Evolutionary conservation across 2,329 filamentous ascomycete species (phyloP), one percentile per base, ranked within the genome.

Genomic region (Colletotrichum nymphaeae): DNA sequence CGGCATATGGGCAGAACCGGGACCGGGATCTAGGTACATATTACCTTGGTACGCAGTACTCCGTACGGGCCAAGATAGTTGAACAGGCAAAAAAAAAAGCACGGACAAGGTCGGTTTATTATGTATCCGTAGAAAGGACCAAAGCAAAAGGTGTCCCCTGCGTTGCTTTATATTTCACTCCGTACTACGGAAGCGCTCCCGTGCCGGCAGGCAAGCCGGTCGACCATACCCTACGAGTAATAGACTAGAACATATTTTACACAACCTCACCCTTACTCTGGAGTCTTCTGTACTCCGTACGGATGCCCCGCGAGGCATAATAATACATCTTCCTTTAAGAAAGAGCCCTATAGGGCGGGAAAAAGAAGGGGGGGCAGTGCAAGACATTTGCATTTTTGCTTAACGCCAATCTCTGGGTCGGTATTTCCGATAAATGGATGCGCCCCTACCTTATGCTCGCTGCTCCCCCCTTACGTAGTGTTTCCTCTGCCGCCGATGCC

Each of bases 281-380:
- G 32, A 35, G 32, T 35, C 32, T 35, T 12, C 32, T 35, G 32
- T 35, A 35, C 19, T 19, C 42, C 16, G 42, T 16, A 46, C 16
- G 42, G 42, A 46, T 46, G 16, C 42, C 42, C 42, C 42, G 55
- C 55, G 26, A 32, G 55, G 28, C 19, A 12, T 57, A 30, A 32
- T 57, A 57, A 16, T 28, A 57, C 8, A 30, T 26, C n/a, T 24
- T 55, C 11, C 16, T 22, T 16, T 16, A 42, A 16, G 8, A 28
- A 37, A 19, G 28, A 53, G 58, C 58, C 49, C 22, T 53, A 58
- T 58, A 65, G 53, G 67, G 59, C 53, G 60, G 56, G 11, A 49
- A 32, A 57, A 19, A 5, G 3, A 24, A 24, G 24, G 24, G 35
- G 53, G 16, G 28, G 67, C 46, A 9, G 60, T 56, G 37, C 22